These are phyloP conservation scores for Penicillium griseofulvum DNA, from an alignment of 2,329 filamentous ascomycete genomes.

Conservation along the genomic window DNA sequence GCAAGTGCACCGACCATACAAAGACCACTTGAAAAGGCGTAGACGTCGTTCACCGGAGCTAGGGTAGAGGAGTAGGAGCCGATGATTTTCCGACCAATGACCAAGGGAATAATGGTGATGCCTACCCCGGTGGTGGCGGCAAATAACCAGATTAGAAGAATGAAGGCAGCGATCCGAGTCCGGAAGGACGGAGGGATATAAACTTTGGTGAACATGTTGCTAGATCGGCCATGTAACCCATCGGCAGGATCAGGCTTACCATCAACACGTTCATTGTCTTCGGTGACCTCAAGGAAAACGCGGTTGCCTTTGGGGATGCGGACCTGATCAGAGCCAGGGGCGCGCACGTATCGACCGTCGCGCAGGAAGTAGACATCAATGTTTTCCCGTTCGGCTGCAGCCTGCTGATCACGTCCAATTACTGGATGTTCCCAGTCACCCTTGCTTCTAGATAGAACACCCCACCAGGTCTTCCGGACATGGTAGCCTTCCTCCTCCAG, in stretches of 20 bases:
- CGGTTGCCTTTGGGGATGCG: constrained; percentile 80
- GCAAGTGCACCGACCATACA: constrained; percentile 70
- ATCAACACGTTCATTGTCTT: constrained; percentile 64
- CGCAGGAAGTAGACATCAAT: constrained; percentile 55
- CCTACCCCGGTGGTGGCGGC: constrained; percentile 82
- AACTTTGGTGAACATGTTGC: constrained; percentile 65
- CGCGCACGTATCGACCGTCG: constrained; percentile 80
- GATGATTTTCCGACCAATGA: constrained; percentile 79
- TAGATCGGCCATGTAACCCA: constrained; percentile 60
- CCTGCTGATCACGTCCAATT: constrained; percentile 30
- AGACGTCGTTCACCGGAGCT: constrained; percentile 85
- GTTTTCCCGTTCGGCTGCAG: constrained; percentile 41
- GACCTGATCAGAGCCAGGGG: constrained; percentile 92
- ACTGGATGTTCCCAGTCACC: constrained; percentile 40
- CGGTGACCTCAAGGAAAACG: constrained; percentile 76
- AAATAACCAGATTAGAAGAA: constrained; percentile 88
- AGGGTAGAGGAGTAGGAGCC: constrained; percentile 67
- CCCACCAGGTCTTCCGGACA: constrained; percentile 59
- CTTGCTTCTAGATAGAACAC: constrained; percentile 35
- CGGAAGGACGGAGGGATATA: constrained; percentile 86
- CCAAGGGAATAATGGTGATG: constrained; percentile 79
- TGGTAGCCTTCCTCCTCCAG: constrained; percentile 77
- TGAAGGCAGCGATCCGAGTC: constrained; percentile 76
- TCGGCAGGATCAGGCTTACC: constrained; percentile 54
- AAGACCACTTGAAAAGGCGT: constrained; percentile 88